Percentiles rank a stretch among this genome's conserved stretches.
phyloP scores from a whole-genome alignment of 352 stramenopile genomes.

The Pythium coloratum region DNA sequence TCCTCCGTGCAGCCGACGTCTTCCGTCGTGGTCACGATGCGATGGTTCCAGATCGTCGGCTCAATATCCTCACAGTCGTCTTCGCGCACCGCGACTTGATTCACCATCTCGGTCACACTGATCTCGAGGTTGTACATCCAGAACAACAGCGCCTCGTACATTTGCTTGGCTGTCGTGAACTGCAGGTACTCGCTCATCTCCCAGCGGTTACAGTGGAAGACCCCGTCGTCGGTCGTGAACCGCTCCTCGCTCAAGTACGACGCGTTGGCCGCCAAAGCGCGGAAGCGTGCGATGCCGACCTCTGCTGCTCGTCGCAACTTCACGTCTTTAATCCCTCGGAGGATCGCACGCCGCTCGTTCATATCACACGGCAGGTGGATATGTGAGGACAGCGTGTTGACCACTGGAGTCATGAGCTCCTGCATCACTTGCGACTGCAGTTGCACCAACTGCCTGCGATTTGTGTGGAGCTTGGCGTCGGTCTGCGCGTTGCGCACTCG shows the following conservation, averaged over 20 bases:
- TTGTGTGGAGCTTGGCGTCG: constrained; percentile 13
- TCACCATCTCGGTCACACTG: constrained; percentile 49
- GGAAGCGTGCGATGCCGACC: constrained; percentile 7
- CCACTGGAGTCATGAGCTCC: background rate
- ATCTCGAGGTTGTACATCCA: constrained; percentile 61
- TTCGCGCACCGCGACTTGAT: constrained; percentile 47
- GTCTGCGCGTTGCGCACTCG: constrained; percentile 3
- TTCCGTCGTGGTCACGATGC: constrained; percentile 35
- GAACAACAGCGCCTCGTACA: constrained; percentile 48
- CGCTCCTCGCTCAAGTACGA: constrained; percentile 20
- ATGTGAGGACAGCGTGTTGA: constrained; percentile 16
- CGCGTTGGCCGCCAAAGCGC: constrained; percentile 3
- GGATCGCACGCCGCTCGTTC: constrained; percentile 6
- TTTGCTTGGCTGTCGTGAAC: constrained; percentile 38
- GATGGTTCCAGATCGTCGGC: constrained; percentile 42
- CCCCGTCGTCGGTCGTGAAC: constrained; percentile 13
- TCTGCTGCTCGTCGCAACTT: constrained; percentile 38
- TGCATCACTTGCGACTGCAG: constrained; percentile 19
- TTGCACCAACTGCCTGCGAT: constrained; percentile 6
- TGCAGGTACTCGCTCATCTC: constrained; percentile 37
- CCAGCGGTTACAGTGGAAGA: constrained; percentile 16
- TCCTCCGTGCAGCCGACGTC: constrained; percentile 22
- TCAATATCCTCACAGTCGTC: constrained; percentile 38
- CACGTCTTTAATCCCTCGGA: constrained; percentile 33
- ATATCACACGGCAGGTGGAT: constrained; percentile 18